Percentiles rank a stretch among this genome's conserved stretches.
Evolutionary conservation across 2,329 filamentous ascomycete species (phyloP).

Genomic region (Monilinia polystroma): DNA sequence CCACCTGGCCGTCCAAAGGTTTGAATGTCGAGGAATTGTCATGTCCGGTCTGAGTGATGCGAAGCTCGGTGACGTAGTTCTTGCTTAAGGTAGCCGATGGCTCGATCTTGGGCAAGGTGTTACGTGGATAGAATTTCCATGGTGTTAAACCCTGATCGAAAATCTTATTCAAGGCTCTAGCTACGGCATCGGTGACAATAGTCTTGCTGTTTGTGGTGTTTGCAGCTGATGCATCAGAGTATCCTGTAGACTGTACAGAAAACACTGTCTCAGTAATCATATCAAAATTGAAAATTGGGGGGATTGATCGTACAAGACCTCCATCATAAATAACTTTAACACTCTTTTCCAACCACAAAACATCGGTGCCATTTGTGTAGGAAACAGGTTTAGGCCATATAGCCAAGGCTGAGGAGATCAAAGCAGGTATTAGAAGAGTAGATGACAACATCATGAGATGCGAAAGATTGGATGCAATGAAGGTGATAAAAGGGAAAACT

Average conservation of each 20-base stretch:
- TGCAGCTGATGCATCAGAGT: constrained; percentile 19
- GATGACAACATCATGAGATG: constrained; percentile 29
- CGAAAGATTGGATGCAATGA: not conserved
- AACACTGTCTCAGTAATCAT: constrained; percentile 35
- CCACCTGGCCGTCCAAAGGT: constrained; percentile 60
- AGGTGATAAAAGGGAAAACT: not conserved
- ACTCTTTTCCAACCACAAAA: constrained; percentile 53
- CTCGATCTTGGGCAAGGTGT: constrained; percentile 59
- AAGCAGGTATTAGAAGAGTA: constrained; percentile 29
- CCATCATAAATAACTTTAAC: constrained; percentile 60
- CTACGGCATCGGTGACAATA: constrained; percentile 56
- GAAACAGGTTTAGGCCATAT: constrained; percentile 58
- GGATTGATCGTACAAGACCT: constrained; percentile 52
- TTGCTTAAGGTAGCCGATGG: constrained; percentile 50
- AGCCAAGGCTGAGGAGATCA: constrained; percentile 41
- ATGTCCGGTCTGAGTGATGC: constrained; percentile 58
- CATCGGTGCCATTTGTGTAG: constrained; percentile 51
- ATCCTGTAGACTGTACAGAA: constrained; percentile 22
- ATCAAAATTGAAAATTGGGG: constrained; percentile 30
- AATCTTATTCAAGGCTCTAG: constrained; percentile 61
- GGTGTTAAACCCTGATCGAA: constrained; percentile 70
- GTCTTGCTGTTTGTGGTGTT: constrained; percentile 45
- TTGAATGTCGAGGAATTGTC: constrained; percentile 57
- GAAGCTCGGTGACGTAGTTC: constrained; percentile 57
- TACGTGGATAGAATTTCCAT: constrained; percentile 71